A percentile compares a stretch with the other conserved stretches of the same genome.
Evolutionary conservation across 1,139 yeast species (phyloP).

Genomic region (Suzukiozyma palmioleophila): DNA sequence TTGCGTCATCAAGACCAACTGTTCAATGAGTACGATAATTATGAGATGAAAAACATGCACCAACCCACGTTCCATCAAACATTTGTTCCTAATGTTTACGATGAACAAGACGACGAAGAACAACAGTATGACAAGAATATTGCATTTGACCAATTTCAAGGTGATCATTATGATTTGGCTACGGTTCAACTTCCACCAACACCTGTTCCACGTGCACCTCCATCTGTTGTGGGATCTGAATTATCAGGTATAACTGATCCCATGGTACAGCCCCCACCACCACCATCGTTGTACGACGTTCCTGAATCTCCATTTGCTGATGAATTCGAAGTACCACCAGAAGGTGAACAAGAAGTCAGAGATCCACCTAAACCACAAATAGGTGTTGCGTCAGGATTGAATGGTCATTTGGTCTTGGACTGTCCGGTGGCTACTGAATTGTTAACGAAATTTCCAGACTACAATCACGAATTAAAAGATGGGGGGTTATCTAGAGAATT

Average conservation of each 20-base stretch:
- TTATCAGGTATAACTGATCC: constrained; percentile 3
- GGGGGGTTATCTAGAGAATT: constrained; percentile 45
- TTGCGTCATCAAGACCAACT: constrained; percentile 5
- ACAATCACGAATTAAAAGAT: constrained; percentile 27
- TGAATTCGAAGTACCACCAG: constrained; percentile 22
- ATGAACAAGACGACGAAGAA: constrained; percentile 41
- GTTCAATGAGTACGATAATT: constrained; percentile 10
- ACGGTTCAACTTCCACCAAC: constrained; percentile 26
- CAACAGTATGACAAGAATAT: constrained; percentile 38
- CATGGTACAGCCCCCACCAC: constrained; percentile 4
- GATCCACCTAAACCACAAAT: constrained; percentile 35
- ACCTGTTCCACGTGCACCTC: constrained; percentile 11
- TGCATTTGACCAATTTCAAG: constrained; percentile 38
- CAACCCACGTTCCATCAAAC: constrained; percentile 21
- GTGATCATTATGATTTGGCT: constrained; percentile 42
- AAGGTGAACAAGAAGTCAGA: constrained; percentile 25
- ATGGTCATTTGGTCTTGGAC: constrained; percentile 47
- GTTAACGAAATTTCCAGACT: constrained; percentile 41
- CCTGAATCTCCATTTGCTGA: constrained; percentile 32
- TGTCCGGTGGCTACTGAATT: constrained; percentile 49
- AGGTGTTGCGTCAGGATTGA: constrained; percentile 38
- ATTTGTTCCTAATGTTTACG: constrained; percentile 46
- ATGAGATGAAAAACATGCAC: constrained; percentile 25
- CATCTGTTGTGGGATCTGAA: constrained; percentile 4
- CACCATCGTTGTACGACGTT: constrained; percentile 9